Percentiles rank a stretch among this genome's conserved stretches.
Evolutionary conservation across 1,139 yeast genomes (phyloP).

Genomic region (Trichomonascaceae sp.): DNA sequence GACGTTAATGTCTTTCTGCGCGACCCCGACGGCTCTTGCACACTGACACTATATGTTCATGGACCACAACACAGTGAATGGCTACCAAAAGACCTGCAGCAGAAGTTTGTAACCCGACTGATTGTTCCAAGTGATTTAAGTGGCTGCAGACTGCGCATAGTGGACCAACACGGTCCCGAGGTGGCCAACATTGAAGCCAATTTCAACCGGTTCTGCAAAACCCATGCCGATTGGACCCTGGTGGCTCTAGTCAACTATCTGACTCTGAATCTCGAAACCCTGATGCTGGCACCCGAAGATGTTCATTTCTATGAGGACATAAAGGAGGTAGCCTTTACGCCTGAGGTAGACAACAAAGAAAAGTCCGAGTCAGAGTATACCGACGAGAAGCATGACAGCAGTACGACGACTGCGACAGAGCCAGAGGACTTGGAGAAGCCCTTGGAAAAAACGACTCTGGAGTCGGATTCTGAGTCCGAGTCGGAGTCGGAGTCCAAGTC

Average conservation of each 20-base stretch:
- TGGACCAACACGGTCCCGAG: too few species aligned
- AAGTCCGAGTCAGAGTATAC: not conserved
- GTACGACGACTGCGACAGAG: constrained; percentile 2
- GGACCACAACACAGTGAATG: constrained; percentile 6
- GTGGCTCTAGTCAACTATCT: constrained; percentile 21
- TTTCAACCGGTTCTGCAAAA: constrained; percentile 18
- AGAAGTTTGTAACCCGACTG: constrained; percentile 12
- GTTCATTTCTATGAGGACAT: too few species aligned
- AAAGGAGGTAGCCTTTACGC: too few species aligned
- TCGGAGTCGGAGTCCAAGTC: constrained; percentile 2
- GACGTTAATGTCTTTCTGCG: constrained; percentile 2
- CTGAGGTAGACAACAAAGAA: constrained; percentile 1
- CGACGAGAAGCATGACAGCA: constrained; percentile 3
- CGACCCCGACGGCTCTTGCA: not conserved
- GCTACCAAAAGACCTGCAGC: constrained; percentile 11
- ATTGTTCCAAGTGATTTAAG: constrained; percentile 17
- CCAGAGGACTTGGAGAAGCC: constrained; percentile 5
- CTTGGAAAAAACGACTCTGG: constrained; percentile 3
- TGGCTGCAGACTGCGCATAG: not conserved
- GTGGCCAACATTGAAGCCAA: constrained; percentile 17
- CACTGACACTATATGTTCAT: not conserved
- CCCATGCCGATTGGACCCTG: constrained; percentile 16
- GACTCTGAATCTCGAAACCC: constrained; percentile 14
- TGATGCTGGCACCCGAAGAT: constrained; percentile 8
- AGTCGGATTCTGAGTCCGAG: not conserved